Evolutionary conservation across 2,329 filamentous ascomycete species (phyloP), one percentile per base, ranked within the genome.

Genomic region (Parastagonospora nodorum): DNA sequence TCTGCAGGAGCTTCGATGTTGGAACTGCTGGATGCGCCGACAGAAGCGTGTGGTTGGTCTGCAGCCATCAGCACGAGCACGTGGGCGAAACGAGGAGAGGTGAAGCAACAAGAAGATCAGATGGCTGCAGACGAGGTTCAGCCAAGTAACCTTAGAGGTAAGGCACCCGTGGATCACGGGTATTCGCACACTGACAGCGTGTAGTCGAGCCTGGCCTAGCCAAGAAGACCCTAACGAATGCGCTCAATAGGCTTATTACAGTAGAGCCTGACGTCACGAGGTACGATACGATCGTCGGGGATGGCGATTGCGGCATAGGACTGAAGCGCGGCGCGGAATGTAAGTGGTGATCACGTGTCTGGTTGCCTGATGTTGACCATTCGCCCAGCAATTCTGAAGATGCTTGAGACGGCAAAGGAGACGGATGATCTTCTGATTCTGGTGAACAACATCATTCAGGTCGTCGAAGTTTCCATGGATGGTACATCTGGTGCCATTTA

Each of bases 261-360:
- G 87, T 81, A 1, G 87, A 90, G 64, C 81, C 84, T 8, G 80
- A 86, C 36, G 78, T 89, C 47, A 89, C 87, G 9, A 81, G 77
- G 47, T 89, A 82, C 66, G 87, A 89, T 67, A 95, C 90, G 0
- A 84, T 94, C 10, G 90, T 96, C 19, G 92, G 92, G 36, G 92
- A 96, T 68, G 92, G 92, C 40, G 92, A 96, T 74, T 96, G 92
- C 66, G 92, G 92, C 8, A 89, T 91, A 50, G 90, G 90, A 5
- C 78, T 96, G 54, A 91, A 90, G 77, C 86, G 91, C 55, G 92
- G 92, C 42, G 91, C 92, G n/a, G 88, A 96, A 80, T 84, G 72
- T 73, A 50, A 44, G 67, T 55, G 42, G 80, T 48, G 8, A 16
- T 59, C 56, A 60, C 82, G 52, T 63, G 54, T 5, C 51, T 44